Evolutionary conservation across 805 yeast genomes (phyloP).

Genomic region (Candida qinlingensis): DNA sequence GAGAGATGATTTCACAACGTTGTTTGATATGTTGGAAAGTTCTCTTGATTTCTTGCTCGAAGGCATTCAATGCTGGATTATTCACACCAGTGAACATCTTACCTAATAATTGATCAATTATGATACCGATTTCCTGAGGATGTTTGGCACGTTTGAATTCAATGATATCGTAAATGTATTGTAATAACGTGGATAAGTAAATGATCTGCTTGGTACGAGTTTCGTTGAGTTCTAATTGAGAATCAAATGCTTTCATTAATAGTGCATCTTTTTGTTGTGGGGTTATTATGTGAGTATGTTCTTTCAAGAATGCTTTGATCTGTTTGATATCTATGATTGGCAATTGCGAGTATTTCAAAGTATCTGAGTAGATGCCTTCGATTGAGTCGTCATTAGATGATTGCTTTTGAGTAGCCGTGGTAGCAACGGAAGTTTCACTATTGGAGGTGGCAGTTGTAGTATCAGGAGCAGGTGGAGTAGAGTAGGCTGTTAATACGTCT

Average conservation of each 20-base stretch:
- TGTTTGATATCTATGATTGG: constrained; percentile 40
- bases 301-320: constrained; percentile 46
- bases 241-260: constrained; percentile 88
- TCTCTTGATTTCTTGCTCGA: constrained; percentile 63
- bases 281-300: constrained; percentile 61
- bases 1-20: constrained; percentile 64
- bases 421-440: neutral
- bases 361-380: constrained; percentile 16
- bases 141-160: constrained; percentile 31
- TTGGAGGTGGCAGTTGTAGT: neutral
- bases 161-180: constrained; percentile 50
- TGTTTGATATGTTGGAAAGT: constrained; percentile 70
- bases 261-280: constrained; percentile 89
- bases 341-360: constrained; percentile 49
- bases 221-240: constrained; percentile 59
- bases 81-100: constrained; percentile 40
- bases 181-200: constrained; percentile 73
- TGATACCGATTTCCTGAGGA: constrained; percentile 31
- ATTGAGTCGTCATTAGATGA: constrained; percentile 19
- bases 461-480: neutral
- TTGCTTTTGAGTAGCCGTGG: neutral
- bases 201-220: constrained; percentile 57
- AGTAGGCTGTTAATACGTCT: neutral
- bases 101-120: constrained; percentile 63
- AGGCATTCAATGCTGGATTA: constrained; percentile 65